Evolutionary conservation across 1,284 basidiomycete genomes (phyloP), one percentile per base, ranked within the genome.

Genomic region (Coniferiporia weirii): DNA sequence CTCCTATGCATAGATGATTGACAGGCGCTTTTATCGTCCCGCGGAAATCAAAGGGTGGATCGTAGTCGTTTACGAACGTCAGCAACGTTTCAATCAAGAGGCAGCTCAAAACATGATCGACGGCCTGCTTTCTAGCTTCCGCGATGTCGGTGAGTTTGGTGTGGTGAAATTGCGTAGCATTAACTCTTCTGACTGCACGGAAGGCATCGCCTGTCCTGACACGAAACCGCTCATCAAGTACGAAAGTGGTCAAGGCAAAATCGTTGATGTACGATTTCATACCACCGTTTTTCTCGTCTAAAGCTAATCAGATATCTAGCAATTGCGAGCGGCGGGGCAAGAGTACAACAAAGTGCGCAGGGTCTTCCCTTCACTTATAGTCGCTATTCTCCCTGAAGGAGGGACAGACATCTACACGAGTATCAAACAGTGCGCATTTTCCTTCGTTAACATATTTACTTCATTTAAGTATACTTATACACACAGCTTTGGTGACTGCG

Each of bases 341-440:
- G 74, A 73, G 34, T 80, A 77, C 64, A 68, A 64, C 40, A 66
- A 70, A 46, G 76, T 72, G 63, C 72, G 73, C 19, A 69, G 69
- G 10, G 64, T 66, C 3, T 70, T 73, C 1, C 88, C 88, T 0
- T 76, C 74, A 5, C 74, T 90, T 1, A 75, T 90, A 17, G 79
- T 91, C 0, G 79, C 84, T 15, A 70, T 91, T 50, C 75, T 91
- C n/a, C 89, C 89, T 0, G 87, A 91, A 60, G 79, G 79, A 0
- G 85, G 82, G 0, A 83, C 85, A 45, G 86, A 90, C 54, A 80
- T 90, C 17, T 91, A 91, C 66, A 84, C 78, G 0, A 54, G 52
- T 32, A 79, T 91, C 10, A 91, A 91, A 71, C 83, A 88, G 88
- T 90, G 67, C 64, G 85, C 77, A 22, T n/a, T 17, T 17, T 35